Conservation (phyloP, 1,284 basidiomycete species). For the Sporisorium scitamineum region DNA sequence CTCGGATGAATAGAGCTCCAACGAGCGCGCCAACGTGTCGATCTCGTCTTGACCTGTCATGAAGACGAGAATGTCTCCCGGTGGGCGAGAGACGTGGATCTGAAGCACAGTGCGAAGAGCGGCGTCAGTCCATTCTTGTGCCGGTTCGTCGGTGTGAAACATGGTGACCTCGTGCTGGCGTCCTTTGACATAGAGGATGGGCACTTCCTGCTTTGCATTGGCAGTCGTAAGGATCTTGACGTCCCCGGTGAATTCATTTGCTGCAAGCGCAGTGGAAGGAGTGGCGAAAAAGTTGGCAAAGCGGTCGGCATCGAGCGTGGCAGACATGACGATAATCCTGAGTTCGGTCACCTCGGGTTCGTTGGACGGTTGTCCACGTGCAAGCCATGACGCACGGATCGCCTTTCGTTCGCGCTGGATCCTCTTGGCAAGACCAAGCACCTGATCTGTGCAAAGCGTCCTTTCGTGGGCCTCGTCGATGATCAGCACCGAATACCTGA, state of each 20-base stretch:
- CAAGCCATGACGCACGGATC: slow-evolving; percentile 70
- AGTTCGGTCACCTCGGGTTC: slow-evolving; percentile 71
- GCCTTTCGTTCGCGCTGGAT: slow-evolving; percentile 71
- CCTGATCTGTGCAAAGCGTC: slow-evolving; percentile 90
- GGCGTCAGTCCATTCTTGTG: slow-evolving; percentile 88
- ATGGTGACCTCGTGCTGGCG: slow-evolving; percentile 85
- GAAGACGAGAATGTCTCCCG: slow-evolving; percentile 92
- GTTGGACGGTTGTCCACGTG: slow-evolving; percentile 60
- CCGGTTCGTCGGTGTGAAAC: slow-evolving; percentile 77
- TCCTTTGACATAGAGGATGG: slow-evolving; percentile 89
- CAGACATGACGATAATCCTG: slow-evolving; percentile 96
- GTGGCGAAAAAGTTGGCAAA: slow-evolving; percentile 88
- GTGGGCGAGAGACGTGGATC: slow-evolving; percentile 82
- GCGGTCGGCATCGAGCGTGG: slow-evolving; percentile 92
- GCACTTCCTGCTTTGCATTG: slow-evolving; percentile 71
- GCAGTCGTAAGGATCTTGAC: background rate
- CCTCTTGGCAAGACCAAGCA: slow-evolving; percentile 87
- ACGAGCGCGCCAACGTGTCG: slow-evolving; percentile 76
- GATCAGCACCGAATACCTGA: slow-evolving; percentile 87
- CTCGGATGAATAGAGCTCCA: slow-evolving; percentile 54
- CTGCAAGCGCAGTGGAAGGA: slow-evolving; percentile 31
- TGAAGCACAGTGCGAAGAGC: slow-evolving; percentile 90
- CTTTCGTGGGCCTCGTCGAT: slow-evolving; percentile 98
- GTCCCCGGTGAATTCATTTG: background rate
- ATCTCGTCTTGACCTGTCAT: slow-evolving; percentile 98